Conservation (phyloP, 2,329 filamentous ascomycete genomes). For the Graphium sp. region DNA sequence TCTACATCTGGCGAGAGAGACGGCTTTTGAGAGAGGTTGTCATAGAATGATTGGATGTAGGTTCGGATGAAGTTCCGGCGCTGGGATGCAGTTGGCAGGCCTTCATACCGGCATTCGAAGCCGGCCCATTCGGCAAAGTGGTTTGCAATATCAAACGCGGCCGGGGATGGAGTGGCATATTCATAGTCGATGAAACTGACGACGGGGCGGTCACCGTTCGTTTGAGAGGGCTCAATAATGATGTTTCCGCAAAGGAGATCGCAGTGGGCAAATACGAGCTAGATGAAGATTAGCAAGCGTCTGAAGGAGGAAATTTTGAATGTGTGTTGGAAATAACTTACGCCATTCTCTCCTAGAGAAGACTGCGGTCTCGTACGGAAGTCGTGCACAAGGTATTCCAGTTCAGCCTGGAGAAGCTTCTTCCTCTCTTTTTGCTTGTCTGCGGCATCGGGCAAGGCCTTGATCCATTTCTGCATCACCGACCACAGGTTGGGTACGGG, state of each 20-base stretch:
- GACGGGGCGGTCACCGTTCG: conserved; percentile 14
- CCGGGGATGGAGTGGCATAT: conserved; percentile 85
- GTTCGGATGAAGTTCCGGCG: conserved; percentile 68
- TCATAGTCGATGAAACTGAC: conserved; percentile 96
- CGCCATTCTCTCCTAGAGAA: conserved; percentile 59
- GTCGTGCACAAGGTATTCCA: conserved; percentile 50
- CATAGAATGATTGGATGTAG: conserved; percentile 64
- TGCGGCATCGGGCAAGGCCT: conserved; percentile 61
- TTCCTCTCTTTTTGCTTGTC: conserved; percentile 52
- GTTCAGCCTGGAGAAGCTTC: conserved; percentile 53
- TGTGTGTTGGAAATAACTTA: too few relatives aligned
- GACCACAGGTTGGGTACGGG: conserved; percentile 83
- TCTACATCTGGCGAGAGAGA: conserved; percentile 15
- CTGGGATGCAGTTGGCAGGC: conserved; percentile 62
- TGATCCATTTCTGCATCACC: conserved; percentile 90
- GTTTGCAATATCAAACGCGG: conserved; percentile 92
- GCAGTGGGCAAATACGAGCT: conserved; percentile 89
- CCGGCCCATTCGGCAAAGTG: conserved; percentile 98
- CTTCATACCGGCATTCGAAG: conserved; percentile 82
- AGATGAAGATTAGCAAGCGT: conserved; percentile 5
- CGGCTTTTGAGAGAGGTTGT: conserved; percentile 22
- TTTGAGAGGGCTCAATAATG: conserved; percentile 45
- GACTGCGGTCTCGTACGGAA: conserved; percentile 64
- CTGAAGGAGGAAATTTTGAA: neutral
- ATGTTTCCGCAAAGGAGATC: conserved; percentile 94